A percentile compares a stretch with the other conserved stretches of the same genome.
Conservation (phyloP, 2,329 filamentous ascomycete species). For the Penicillium paneum region DNA sequence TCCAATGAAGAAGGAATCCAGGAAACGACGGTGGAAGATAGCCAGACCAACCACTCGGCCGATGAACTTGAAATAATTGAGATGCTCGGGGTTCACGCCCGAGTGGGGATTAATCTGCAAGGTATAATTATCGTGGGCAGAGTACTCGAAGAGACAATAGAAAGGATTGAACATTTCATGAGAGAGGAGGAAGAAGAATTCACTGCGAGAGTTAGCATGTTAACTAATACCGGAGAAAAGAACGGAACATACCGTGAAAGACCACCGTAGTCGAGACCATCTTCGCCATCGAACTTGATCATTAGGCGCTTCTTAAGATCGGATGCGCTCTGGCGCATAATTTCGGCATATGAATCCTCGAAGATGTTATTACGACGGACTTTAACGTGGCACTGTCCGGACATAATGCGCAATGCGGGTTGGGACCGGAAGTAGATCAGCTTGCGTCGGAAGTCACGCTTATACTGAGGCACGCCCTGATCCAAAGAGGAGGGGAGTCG, state of each 20-base stretch:
- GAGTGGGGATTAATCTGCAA: conserved; percentile 99
- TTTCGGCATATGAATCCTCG: conserved; percentile 97
- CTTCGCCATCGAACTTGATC: conserved; percentile 99
- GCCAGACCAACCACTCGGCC: conserved; percentile 93
- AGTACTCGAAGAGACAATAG: conserved; percentile 99
- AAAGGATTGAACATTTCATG: conserved; percentile 99
- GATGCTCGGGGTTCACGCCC: conserved; percentile 96
- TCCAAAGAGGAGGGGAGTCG: conserved; percentile 91
- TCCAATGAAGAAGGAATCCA: conserved; percentile 98
- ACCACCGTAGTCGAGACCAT: conserved; percentile 96
- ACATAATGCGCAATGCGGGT: conserved; percentile 89
- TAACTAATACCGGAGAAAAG: neutral
- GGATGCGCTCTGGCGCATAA: conserved; percentile 90
- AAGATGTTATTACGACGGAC: conserved; percentile 95
- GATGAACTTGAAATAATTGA: conserved; percentile 99
- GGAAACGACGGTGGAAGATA: conserved; percentile 95
- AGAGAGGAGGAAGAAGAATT: conserved; percentile 98
- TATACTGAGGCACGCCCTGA: conserved; percentile 98
- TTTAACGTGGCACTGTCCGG: conserved; percentile 97
- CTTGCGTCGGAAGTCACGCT: conserved; percentile 96
- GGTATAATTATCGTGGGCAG: conserved; percentile 99
- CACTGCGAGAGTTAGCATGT: conserved; percentile 53
- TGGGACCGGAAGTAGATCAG: conserved; percentile 99
- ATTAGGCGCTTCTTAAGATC: conserved; percentile 98
- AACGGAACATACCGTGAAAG: conserved; percentile 63